Evolutionary conservation across 2,329 filamentous ascomycete species (phyloP), one percentile per base, ranked within the genome.

Genomic region (Aspergillus ustus): DNA sequence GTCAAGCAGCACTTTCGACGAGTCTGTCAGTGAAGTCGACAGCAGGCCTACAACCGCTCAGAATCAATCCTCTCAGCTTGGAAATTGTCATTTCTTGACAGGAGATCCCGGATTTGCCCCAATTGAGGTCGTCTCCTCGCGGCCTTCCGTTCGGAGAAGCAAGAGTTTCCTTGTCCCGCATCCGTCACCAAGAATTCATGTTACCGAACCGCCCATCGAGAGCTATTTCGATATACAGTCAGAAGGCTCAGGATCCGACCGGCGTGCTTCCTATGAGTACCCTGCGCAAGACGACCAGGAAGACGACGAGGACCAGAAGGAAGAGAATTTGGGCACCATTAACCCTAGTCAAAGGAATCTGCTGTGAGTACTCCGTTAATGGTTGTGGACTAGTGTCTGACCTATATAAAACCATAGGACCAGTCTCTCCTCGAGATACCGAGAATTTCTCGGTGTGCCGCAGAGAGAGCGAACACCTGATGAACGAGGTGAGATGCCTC

Each of bases 1-100:
- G 5, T 71, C 68, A 11, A 64, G 67, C 19, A 63, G 65, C 11
- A 66, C 68, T 5, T 53, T 67, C 15, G 72, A 74, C 31, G 70
- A 73, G 53, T 73, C 72, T 1, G 50, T 73, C 19, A 75, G 71
- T 59, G 73, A 71, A 40, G 72, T 73, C 43, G 71, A 70, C 48
- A 74, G 70, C 25, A 67, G 66, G 20, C 69, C 63, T 19, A 68
- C 72, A 4, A 69, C 64, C 22, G 64, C 70, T 4, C 63, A 68
- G 25, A 46, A 63, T n/a, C 44, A 64, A 2, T 53, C 64, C 2
- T 61, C 51, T 3, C 52, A 61, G 13, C 65, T 67, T 46, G 61
- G 52, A 4, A n/a, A 56, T 46, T 52, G 58, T 19, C 34, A 62
- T 7, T 20, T 60, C 13, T 9, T 7, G 51, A 28, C 51, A 2